Evolutionary conservation across 257 asterid genomes (phyloP), one percentile per base, ranked within the genome.

Genomic region (Lycium barbarum): DNA sequence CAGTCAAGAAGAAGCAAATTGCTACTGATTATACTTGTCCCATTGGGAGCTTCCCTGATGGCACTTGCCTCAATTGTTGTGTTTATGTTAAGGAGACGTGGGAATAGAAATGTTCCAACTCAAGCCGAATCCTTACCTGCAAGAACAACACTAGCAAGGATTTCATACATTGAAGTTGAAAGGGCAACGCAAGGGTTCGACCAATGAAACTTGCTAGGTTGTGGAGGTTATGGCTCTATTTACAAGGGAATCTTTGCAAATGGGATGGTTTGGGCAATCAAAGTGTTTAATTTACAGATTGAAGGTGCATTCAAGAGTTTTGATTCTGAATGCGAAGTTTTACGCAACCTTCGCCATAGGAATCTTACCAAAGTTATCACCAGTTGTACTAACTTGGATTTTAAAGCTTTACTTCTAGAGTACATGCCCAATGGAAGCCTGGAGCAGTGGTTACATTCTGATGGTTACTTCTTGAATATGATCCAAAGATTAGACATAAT

Each of bases 351-450:
- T 72, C 80, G 58, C 7, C 80, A 72, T 45, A 72, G 80, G n/a
- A 72, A 72, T 72, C 80, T 72, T n/a, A 43, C 55, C 57, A 72
- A 72, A 71, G 79, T 71, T 71, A 71, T 71, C 79, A 71, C 35
- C 4, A 71, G 79, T 71, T 71, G 79, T 9, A 0, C 17, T 8
- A 71, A 71, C 55, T 7, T 71, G 79, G 79, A 71, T 71, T 71
- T 71, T 18, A 78, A 36, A 51, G 66, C 49, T 1, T 53, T 79
- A 3, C 49, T 51, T 3, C 49, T 53, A 0, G 45, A 79, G 33
- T 26, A 57, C 11, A 51, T 79, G 45, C 62, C 66, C 66, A 79
- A 79, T 26, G 83, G 66, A 5, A 51, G 49, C 83, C 65, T 79
- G 12, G 83, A 79, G 67, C 0, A 6, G 2, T 79, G 83, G 83